Conservation (phyloP, 352 stramenopile species). For the Phytophthora multivora region DNA sequence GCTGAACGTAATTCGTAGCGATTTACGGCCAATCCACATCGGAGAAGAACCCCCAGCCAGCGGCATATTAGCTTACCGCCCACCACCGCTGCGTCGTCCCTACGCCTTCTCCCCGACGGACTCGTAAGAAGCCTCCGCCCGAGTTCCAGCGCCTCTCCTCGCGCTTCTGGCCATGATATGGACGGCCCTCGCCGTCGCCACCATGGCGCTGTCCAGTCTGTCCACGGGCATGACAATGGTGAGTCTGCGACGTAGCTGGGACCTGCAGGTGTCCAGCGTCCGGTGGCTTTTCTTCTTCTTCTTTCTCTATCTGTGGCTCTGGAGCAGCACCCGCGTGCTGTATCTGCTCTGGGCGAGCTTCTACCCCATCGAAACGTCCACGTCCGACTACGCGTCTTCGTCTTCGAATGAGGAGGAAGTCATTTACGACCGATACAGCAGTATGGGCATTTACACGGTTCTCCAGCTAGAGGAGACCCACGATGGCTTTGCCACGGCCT, state of each 20-base stretch:
- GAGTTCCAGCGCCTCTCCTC: constrained; percentile 18
- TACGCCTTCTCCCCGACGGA: constrained; percentile 1
- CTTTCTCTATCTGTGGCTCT: constrained; percentile 54
- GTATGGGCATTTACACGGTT: constrained; percentile 48
- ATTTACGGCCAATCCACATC: constrained; percentile 13
- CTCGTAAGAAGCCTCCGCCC: constrained; percentile 4
- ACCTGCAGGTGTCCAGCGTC: constrained; percentile 56
- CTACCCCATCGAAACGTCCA: constrained; percentile 30
- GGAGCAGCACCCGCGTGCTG: constrained; percentile 40
- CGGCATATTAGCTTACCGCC: constrained; percentile 19
- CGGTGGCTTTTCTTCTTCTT: constrained; percentile 71
- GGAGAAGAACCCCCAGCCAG: constrained; percentile 9
- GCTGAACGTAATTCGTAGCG: constrained; percentile 6
- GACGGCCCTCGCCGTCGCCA: constrained; percentile 37
- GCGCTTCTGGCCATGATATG: constrained; percentile 35
- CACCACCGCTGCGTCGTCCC: neutral
- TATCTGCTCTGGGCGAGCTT: constrained; percentile 51
- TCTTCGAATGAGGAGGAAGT: constrained; percentile 26
- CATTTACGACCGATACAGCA: constrained; percentile 43
- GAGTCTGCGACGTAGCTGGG: constrained; percentile 47
- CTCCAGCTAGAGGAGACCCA: constrained; percentile 42
- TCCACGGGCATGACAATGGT: constrained; percentile 48
- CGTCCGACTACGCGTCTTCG: constrained; percentile 24
- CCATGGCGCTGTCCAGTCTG: constrained; percentile 42
- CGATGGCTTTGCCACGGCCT: constrained; percentile 29